Percentiles rank a stretch among this genome's conserved stretches.
phyloP scores from a whole-genome alignment of 2,329 filamentous ascomycete species.

The Aureobasidium sp. region DNA sequence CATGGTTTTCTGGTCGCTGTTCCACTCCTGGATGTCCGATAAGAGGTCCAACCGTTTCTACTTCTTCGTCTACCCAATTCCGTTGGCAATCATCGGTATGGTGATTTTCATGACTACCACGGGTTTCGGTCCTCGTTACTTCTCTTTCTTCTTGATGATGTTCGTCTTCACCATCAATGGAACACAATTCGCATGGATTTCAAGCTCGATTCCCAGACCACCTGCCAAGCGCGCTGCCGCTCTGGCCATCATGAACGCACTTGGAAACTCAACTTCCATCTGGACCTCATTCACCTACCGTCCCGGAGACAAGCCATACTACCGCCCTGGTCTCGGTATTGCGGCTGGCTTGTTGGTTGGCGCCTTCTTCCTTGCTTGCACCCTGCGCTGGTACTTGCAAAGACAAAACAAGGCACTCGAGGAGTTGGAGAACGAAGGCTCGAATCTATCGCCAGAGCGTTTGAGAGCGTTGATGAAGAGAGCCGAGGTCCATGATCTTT shows the following conservation, averaged over 20 bases:
- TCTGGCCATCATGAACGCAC: constrained; percentile 66
- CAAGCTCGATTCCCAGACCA: constrained; percentile 64
- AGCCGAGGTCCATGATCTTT: constrained; percentile 44
- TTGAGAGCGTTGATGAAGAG: constrained; percentile 40
- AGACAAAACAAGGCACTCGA: constrained; percentile 43
- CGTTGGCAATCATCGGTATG: constrained; percentile 43
- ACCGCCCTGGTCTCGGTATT: constrained; percentile 26
- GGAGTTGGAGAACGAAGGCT: constrained; percentile 41
- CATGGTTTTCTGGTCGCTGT: constrained; percentile 41
- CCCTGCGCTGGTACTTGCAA: constrained; percentile 23
- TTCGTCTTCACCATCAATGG: constrained; percentile 49
- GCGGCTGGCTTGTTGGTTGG: constrained; percentile 23
- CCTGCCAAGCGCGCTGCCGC: constrained; percentile 67
- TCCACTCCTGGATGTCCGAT: constrained; percentile 39
- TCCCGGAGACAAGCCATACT: constrained; percentile 19
- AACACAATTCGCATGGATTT: constrained; percentile 66
- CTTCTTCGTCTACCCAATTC: constrained; percentile 46
- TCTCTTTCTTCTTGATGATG: constrained; percentile 47
- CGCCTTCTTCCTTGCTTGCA: constrained; percentile 21
- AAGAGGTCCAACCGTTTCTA: constrained; percentile 40
- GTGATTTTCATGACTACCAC: constrained; percentile 47
- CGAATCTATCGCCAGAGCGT: constrained; percentile 39
- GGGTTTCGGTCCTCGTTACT: constrained; percentile 47
- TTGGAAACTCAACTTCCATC: constrained; percentile 61
- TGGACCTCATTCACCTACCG: constrained; percentile 40